Conservation (phyloP, 2,329 filamentous ascomycete genomes). For the Apiospora rasikravindrae region DNA sequence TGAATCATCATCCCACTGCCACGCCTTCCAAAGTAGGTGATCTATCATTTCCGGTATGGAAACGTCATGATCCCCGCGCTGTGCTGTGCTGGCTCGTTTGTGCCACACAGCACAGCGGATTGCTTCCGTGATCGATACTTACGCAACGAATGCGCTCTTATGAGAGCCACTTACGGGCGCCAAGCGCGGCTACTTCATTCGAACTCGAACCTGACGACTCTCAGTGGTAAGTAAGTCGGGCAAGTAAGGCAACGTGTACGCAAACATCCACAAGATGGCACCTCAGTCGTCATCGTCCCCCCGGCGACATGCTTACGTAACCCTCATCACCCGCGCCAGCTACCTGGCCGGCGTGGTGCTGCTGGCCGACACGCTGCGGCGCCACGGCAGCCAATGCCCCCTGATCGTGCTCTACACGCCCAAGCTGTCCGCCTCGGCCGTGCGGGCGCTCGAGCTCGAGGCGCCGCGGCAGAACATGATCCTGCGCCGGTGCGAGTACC, state of each 20-base stretch:
- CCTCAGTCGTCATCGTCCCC: background rate
- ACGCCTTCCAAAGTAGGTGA: background rate
- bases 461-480: conserved; percentile 45
- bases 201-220: background rate
- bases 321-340: conserved; percentile 55
- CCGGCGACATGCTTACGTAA: conserved; percentile 47
- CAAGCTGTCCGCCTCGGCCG: conserved; percentile 43
- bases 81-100: no score
- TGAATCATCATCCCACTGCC: background rate
- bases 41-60: no score
- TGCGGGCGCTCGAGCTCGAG: conserved; percentile 49
- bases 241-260: background rate
- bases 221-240: background rate
- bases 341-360: conserved; percentile 58
- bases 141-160: background rate
- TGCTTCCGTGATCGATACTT: background rate
- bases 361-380: conserved; percentile 53
- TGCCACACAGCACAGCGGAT: background rate
- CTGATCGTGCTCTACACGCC: conserved; percentile 56
- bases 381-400: conserved; percentile 50
- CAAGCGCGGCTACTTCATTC: background rate
- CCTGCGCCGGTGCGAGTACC: conserved; percentile 44
- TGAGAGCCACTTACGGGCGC: background rate
- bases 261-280: background rate
- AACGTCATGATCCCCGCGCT: no score